These are phyloP conservation scores for Sambucus nigra DNA, from an alignment of 129 eudicot species.

Conservation along the genomic window DNA sequence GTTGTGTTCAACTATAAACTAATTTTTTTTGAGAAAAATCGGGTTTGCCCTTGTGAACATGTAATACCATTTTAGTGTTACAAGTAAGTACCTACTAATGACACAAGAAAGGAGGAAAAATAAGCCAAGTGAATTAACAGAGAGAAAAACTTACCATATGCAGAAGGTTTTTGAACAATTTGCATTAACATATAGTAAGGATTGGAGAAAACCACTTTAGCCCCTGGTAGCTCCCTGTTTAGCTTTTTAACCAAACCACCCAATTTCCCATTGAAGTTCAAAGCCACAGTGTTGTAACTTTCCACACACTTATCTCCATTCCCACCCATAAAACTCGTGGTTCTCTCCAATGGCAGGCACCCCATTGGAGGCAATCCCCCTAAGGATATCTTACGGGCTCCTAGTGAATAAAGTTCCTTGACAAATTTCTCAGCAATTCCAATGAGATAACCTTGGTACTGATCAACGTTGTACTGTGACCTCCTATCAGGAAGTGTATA, in stretches of 20 bases:
- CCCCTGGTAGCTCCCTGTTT: constrained; percentile 18
- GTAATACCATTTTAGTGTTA: too few species aligned
- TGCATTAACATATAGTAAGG: constrained; percentile 13
- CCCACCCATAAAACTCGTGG: constrained; percentile 5
- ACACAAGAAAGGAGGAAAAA: too few species aligned
- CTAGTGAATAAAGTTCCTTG: constrained; percentile 15
- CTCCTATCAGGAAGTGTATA: constrained; percentile 29
- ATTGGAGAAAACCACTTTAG: constrained; percentile 18
- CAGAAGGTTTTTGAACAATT: constrained; percentile 18
- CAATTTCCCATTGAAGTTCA: constrained; percentile 21
- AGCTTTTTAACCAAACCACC: constrained; percentile 6
- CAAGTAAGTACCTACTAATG: too few species aligned
- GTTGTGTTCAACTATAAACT: too few species aligned
- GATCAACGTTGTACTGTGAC: constrained; percentile 23
- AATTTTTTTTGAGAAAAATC: too few species aligned
- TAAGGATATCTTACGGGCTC: constrained; percentile 23
- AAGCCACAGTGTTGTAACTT: constrained; percentile 26
- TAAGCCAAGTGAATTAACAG: background rate
- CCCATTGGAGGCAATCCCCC: constrained; percentile 35
- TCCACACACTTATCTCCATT: constrained; percentile 13
- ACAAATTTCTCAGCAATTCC: constrained; percentile 28
- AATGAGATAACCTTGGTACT: constrained; percentile 34
- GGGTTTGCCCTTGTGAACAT: too few species aligned
- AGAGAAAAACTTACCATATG: constrained; percentile 15
- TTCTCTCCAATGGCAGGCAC: constrained; percentile 32